These are phyloP conservation scores for Fusarium incarnatum DNA, from an alignment of 2,329 filamentous ascomycete genomes.

Conservation along the genomic window DNA sequence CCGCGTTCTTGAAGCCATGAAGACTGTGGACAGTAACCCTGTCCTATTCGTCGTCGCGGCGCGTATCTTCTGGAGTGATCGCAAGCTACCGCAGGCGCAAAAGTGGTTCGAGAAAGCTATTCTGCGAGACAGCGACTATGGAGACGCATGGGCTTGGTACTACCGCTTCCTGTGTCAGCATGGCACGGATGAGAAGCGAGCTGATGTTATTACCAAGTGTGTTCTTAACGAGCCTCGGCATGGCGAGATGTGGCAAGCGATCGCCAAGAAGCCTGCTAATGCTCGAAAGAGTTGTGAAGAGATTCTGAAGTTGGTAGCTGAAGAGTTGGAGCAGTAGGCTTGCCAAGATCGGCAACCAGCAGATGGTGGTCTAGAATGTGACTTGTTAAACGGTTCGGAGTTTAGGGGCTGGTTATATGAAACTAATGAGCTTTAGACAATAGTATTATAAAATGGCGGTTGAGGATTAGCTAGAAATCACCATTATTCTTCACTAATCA, in stretches of 20 bases:
- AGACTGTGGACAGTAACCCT: conserved; percentile 94
- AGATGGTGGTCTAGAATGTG: conserved; percentile 3
- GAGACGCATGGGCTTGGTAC: conserved; percentile 98
- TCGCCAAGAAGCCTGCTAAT: conserved; percentile 88
- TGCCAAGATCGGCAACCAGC: background rate
- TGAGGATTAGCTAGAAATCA: background rate
- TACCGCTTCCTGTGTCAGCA: conserved; percentile 93
- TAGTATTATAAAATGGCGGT: conserved; percentile 1
- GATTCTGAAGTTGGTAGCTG: conserved; percentile 82
- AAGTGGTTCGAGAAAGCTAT: conserved; percentile 98
- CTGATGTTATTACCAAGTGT: conserved; percentile 85
- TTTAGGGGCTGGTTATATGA: conserved; percentile 21
- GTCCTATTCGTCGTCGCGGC: conserved; percentile 91
- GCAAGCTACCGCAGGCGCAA: conserved; percentile 91
- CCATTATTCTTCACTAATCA: background rate
- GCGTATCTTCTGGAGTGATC: conserved; percentile 94
- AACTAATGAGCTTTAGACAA: conserved; percentile 35
- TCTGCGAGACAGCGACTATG: conserved; percentile 84
- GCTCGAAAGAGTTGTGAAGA: conserved; percentile 81
- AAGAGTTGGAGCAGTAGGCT: conserved; percentile 49
- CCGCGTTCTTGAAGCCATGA: conserved; percentile 91
- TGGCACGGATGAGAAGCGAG: conserved; percentile 91
- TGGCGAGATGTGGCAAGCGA: conserved; percentile 89
- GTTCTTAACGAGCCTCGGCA: conserved; percentile 87
- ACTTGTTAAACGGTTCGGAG: conserved; percentile 22